Evolutionary conservation across 192 early-diverging fungal species (phyloP).

Genomic region (Coemansia sp.): DNA sequence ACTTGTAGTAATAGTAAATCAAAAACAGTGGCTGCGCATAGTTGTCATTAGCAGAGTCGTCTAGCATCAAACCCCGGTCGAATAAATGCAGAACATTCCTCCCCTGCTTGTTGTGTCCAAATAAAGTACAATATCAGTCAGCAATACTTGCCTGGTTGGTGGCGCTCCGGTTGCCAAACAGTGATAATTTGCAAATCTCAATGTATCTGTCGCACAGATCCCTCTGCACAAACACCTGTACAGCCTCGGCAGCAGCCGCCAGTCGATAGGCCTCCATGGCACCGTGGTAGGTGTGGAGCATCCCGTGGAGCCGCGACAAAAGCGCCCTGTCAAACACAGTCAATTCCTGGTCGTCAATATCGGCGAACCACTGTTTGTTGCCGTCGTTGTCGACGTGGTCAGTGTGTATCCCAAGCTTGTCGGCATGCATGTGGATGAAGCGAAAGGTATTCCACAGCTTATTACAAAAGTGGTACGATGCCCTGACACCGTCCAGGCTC

Average conservation of each 20-base stretch:
- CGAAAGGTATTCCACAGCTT: constrained; percentile 93
- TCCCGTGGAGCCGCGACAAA: constrained; percentile 74
- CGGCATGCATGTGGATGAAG: constrained; percentile 41
- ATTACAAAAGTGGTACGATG: constrained; percentile 91
- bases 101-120: background rate
- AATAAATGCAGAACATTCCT: background rate
- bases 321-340: constrained; percentile 84
- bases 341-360: constrained; percentile 39
- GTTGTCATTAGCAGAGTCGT: background rate
- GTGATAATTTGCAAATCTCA: constrained; percentile 79
- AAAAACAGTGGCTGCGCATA: constrained; percentile 2
- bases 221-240: constrained; percentile 85
- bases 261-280: constrained; percentile 73
- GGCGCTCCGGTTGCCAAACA: constrained; percentile 62
- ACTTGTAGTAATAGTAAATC: background rate
- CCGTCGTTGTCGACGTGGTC: constrained; percentile 3
- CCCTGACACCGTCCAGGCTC: constrained; percentile 80
- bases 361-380: constrained; percentile 21
- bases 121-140: background rate
- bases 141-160: constrained; percentile 56
- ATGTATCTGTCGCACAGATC: constrained; percentile 97
- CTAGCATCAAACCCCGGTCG: background rate
- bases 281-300: constrained; percentile 64
- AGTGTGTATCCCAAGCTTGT: constrained; percentile 16
- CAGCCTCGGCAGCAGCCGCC: constrained; percentile 73